Percentiles rank a stretch among this genome's conserved stretches.
These are phyloP conservation scores for Phytophthora sp. DNA, from an alignment of 352 stramenopile genomes.

Conservation along the genomic window DNA sequence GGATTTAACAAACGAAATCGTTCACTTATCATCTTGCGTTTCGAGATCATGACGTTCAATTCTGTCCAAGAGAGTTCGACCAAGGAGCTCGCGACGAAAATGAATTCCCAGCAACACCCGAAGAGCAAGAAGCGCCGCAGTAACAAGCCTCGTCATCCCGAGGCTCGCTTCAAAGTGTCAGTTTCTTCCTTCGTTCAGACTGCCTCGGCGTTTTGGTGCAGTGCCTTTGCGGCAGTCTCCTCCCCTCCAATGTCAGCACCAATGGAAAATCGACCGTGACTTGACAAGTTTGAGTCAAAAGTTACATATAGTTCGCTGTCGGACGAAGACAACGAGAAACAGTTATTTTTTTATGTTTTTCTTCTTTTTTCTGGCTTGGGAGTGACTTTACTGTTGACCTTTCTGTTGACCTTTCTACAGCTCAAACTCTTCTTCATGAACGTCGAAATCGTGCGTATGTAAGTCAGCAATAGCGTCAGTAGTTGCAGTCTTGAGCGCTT, in stretches of 20 bases:
- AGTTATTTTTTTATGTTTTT: not conserved
- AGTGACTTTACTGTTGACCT: too few relatives aligned
- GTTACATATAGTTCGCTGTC: too few relatives aligned
- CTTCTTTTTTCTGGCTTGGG: too few relatives aligned
- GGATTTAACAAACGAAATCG: too few relatives aligned
- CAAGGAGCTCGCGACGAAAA: conserved; percentile 12
- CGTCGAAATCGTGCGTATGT: conserved; percentile 23
- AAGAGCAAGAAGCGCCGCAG: not conserved
- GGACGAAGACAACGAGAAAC: not conserved
- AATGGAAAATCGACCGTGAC: not conserved
- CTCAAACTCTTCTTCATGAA: conserved; percentile 43
- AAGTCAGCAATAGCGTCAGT: conserved; percentile 26
- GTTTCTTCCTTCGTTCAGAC: not conserved
- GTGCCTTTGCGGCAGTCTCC: not conserved
- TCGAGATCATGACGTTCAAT: too few relatives aligned
- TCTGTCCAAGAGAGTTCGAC: not conserved
- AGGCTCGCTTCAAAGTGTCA: not conserved
- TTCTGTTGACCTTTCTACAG: conserved; percentile 21
- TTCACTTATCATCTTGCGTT: too few relatives aligned
- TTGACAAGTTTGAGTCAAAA: too few relatives aligned
- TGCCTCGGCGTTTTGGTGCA: conserved; percentile 13
- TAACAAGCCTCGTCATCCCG: not conserved
- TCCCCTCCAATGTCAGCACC: not conserved
- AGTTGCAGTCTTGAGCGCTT: conserved; percentile 40
- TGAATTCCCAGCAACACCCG: conserved; percentile 1